Conservation (phyloP, 192 early-diverging fungal species). For the Thamnidium elegans region DNA sequence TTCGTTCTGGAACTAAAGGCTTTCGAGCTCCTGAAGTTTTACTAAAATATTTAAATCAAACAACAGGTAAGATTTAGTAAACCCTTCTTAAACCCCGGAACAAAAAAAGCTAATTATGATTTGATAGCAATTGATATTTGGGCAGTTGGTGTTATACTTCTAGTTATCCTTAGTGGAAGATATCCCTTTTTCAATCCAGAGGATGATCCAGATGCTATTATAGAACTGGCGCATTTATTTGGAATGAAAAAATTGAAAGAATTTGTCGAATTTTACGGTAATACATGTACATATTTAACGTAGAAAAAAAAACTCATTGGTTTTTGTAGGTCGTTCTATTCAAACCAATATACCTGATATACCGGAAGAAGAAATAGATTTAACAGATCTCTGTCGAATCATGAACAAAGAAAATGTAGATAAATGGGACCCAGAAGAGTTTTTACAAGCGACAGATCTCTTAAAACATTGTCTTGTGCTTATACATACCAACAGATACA, state of each 20-base stretch:
- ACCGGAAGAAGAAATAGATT: conserved; percentile 21
- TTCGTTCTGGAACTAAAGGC: conserved; percentile 88
- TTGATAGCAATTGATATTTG: conserved; percentile 82
- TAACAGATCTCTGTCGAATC: conserved; percentile 39
- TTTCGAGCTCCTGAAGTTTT: conserved; percentile 94
- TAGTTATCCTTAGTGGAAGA: conserved; percentile 71
- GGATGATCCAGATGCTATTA: conserved; percentile 80
- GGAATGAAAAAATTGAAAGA: conserved; percentile 75
- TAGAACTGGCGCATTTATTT: conserved; percentile 81
- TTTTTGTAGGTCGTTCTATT: conserved; percentile 50
- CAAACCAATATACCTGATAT: conserved; percentile 51
- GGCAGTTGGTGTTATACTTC: conserved; percentile 86
- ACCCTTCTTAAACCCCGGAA: too few species aligned
- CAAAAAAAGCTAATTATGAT: neutral
- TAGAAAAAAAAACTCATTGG: neutral
- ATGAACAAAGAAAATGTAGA: conserved; percentile 41
- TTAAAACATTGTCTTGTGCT: conserved; percentile 57
- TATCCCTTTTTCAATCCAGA: conserved; percentile 91
- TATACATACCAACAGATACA: conserved; percentile 62
- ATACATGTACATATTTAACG: conserved; percentile 10
- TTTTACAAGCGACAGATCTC: conserved; percentile 56
- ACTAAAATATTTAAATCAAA: conserved; percentile 74
- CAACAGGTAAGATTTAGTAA: conserved; percentile 41
- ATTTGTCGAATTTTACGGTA: conserved; percentile 61
- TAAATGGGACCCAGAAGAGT: conserved; percentile 37